Percentiles rank a stretch among this genome's conserved stretches.
phyloP scores from a whole-genome alignment of 345 rosid genomes.

The Excoecaria cochinchinensis region DNA sequence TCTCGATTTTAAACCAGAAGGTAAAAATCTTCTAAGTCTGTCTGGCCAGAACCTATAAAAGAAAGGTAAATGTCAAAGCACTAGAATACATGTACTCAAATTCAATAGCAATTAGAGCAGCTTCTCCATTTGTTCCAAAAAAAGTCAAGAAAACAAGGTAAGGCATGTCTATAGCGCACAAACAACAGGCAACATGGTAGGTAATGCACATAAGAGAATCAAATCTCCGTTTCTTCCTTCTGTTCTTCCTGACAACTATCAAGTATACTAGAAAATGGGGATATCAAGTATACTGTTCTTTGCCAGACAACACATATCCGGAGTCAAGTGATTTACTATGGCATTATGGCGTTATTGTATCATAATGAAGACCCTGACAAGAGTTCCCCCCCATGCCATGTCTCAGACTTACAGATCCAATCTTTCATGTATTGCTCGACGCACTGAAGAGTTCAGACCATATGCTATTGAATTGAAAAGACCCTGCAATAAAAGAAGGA shows the following conservation, averaged over 20 bases:
- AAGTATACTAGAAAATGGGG: background rate
- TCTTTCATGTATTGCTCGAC: constrained; percentile 81
- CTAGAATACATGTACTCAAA: background rate
- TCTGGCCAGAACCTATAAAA: constrained; percentile 69
- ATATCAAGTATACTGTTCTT: background rate
- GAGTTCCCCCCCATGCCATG: background rate
- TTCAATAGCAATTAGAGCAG: background rate
- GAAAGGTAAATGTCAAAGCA: constrained; percentile 15
- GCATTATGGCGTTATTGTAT: too few species aligned
- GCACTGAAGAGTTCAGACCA: constrained; percentile 88
- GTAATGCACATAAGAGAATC: background rate
- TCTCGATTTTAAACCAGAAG: constrained; percentile 42
- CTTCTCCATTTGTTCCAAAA: background rate
- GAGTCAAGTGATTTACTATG: background rate
- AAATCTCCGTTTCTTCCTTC: background rate
- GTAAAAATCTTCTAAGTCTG: constrained; percentile 60
- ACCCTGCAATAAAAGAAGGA: constrained; percentile 47
- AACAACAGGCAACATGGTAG: background rate
- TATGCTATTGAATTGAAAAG: constrained; percentile 94
- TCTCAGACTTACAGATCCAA: constrained; percentile 67
- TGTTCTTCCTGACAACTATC: background rate
- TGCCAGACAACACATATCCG: background rate
- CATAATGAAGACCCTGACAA: too few species aligned
- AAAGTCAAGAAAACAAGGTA: background rate
- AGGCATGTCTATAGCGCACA: background rate